Base-by-base conservation (phyloP, 1,284 basidiomycete genomes). In the Ustilago vetiveriae region DNA sequence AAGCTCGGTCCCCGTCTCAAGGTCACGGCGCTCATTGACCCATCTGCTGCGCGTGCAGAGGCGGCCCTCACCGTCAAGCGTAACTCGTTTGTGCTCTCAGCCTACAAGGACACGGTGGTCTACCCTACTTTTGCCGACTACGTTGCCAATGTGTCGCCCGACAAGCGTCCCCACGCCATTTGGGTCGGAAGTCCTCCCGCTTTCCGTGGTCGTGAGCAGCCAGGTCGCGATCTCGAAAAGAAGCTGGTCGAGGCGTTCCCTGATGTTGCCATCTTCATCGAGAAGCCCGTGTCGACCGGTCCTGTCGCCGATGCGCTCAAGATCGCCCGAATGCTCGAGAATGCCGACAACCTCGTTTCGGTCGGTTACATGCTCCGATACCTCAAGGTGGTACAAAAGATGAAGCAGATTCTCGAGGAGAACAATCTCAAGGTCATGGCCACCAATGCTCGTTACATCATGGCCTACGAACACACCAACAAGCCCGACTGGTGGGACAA, bases 401-500 rank as follows among this genome's bases (percentile, higher is more conserved):
- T 98, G 92, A 97, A 98, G 69, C 71, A 68, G 48, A 94, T 98
- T 82, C 91, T 98, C 81, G 86, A 92, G 78, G 93, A 95, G 67
- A 96, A 97, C 83, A 88, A 94, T 80, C 87, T 98, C 60, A 91
- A 90, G n/a, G 94, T 98, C 57, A 98, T 98, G 94, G 88, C 91
- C 47, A 97, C 94, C 50, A 90, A 94, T 74, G 94, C 94, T 9
- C 90, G 94, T 67, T 98, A 98, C 84, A 92, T 93, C 33, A 92
- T 90, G 82, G 94, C 95, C 21, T 97, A 96, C 72, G 83, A 85
- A 88, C 72, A 78, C 62, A 80, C 80, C 2, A 88, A 88, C 43
- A 96, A 96, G 84, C 88, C 88, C 5, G 92, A 94, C 75, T 82
- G 96, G 95, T 98, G 96, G 96, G 90, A 95, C 87, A 98, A 98